Base-by-base conservation (phyloP, 2,329 filamentous ascomycete species). In the Thielaviopsis ethacetica region DNA sequence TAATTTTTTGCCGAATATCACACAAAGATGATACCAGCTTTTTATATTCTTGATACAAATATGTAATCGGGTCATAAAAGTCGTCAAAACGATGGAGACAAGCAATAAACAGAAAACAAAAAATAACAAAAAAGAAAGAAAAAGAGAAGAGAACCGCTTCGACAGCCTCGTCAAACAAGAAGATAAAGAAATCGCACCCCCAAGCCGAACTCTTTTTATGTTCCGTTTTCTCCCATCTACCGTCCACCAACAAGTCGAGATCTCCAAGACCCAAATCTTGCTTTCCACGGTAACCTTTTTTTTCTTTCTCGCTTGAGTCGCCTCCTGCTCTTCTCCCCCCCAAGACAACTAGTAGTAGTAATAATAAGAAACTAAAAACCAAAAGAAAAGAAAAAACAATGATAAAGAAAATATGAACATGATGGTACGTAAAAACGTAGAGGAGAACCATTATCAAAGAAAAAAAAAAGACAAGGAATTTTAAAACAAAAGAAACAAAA, bases 391-490 rank as follows among this genome's bases (percentile, higher is more conserved):
- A 62, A 60, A 62, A 34, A 60, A 51, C 53, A 62, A 56, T 60
- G 55, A 60, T 38, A 53, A 56, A 24, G 34, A 61, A 51, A 58
- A 50, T 58, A 54, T 47, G 47, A 54, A 50, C 62, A 60, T 62
- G 26, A 60, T 44, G 55, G 61, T 57, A 58, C 47, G 60, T 52
- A 54, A 56, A 26, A 59, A 56, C 56, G 57, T 53, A 60, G 34
- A 53, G 38, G 50, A 44, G 55, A 54, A 41, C 53, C 34, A 55
- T 44, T 30, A 53, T 54, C 47, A 62, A 56, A 56, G 60, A 61
- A 63, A 63, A 59, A 61, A 62, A 56, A 56, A 61, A 61, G 62
- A 63, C 60, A 61, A 61, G 62, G 64, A 61, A 61, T 56, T 38
- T 22, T 47, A 47, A 56, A 19, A 51, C 13, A 26, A 54, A 12